These are phyloP conservation scores for Metschnikowia arizonensis DNA, from an alignment of 805 yeast genomes.

Conservation along the genomic window DNA sequence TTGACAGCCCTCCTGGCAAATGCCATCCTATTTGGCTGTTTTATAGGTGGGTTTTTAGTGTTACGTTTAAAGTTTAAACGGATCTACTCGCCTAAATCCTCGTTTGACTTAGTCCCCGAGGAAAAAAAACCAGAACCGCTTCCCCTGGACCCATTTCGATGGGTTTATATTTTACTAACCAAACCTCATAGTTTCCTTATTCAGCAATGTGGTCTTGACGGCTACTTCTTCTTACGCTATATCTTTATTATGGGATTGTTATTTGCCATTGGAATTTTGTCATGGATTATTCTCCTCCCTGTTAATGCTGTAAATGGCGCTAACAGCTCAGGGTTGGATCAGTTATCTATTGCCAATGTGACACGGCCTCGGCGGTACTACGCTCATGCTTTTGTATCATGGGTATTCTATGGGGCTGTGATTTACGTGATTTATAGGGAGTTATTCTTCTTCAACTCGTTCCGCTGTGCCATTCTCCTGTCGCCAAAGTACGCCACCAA, in stretches of 20 bases:
- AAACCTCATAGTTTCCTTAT: conserved; percentile 73
- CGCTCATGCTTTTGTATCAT: conserved; percentile 79
- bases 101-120: conserved; percentile 53
- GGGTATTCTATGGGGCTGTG: conserved; percentile 70
- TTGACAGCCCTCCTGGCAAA: conserved; percentile 68
- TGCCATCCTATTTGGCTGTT: conserved; percentile 59
- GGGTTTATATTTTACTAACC: conserved; percentile 62
- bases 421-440: conserved; percentile 80
- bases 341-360: conserved; percentile 74
- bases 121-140: conserved; percentile 66
- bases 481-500: conserved; percentile 76
- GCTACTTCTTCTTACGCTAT: conserved; percentile 84
- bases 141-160: conserved; percentile 61
- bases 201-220: conserved; percentile 90
- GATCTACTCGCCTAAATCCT: conserved; percentile 80
- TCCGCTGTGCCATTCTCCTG: conserved; percentile 72
- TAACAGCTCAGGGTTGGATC: conserved; percentile 64
- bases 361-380: conserved; percentile 58
- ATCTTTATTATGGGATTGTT: conserved; percentile 52
- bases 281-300: conserved; percentile 74
- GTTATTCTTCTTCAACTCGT: conserved; percentile 67
- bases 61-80: conserved; percentile 64
- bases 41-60: conserved; percentile 58
- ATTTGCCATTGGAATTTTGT: conserved; percentile 43
- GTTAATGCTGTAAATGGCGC: conserved; percentile 71